A percentile compares a stretch with the other conserved stretches of the same genome.
phyloP scores from a whole-genome alignment of 169 alveolate genomes.

The Cardiosporidium cionae region DNA sequence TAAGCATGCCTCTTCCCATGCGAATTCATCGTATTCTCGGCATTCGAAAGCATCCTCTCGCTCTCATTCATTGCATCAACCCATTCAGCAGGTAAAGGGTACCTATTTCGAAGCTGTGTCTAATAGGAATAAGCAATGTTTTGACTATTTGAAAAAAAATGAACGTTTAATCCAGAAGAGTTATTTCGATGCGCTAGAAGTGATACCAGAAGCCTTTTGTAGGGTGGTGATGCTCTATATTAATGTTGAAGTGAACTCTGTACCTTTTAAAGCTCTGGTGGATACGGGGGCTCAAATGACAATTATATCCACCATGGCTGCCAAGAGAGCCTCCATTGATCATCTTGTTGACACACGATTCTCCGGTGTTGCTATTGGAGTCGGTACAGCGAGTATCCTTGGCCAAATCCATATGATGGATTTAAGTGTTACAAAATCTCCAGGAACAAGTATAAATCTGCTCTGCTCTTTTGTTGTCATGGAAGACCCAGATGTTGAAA shows the following conservation, averaged over 20 bases:
- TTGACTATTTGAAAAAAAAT: no score
- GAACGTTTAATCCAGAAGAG: no score
- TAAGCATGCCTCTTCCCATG: no score
- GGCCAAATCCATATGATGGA: conserved; percentile 90
- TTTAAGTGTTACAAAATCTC: conserved; percentile 72
- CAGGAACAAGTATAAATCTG: conserved; percentile 73
- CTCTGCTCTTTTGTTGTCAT: conserved; percentile 82
- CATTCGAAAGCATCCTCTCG: no score
- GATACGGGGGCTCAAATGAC: conserved; percentile 95
- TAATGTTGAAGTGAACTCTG: conserved; percentile 73
- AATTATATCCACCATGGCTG: conserved; percentile 78
- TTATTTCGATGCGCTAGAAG: conserved; percentile 27
- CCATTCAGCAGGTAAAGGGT: no score
- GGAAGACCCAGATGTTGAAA: conserved; percentile 70
- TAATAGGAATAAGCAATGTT: no score
- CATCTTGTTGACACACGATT: conserved; percentile 82
- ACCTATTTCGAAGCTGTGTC: no score
- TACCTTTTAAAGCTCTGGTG: conserved; percentile 82
- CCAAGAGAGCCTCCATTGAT: conserved; percentile 76
- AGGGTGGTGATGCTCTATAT: conserved; percentile 82
- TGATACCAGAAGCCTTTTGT: conserved; percentile 35
- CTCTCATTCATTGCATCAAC: no score
- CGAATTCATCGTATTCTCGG: no score
- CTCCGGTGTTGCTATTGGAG: conserved; percentile 88
- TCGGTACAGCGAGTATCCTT: conserved; percentile 80